Evolutionary conservation across 768 basidiomycete genomes (phyloP).

Genomic region (Auriscalpium vulgare): DNA sequence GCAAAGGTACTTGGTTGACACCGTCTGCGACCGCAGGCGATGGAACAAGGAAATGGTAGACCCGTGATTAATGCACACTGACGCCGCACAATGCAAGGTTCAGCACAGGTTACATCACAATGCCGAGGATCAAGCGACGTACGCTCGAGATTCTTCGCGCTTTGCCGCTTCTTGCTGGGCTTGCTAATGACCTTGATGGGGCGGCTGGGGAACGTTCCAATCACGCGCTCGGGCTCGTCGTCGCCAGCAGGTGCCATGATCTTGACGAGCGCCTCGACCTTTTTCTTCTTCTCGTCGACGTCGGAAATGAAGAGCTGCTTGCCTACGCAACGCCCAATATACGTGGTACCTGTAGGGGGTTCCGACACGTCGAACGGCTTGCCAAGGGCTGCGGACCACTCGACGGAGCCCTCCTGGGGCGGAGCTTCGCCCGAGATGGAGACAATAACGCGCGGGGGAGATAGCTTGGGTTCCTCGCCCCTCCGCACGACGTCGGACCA

Average conservation of each 20-base stretch:
- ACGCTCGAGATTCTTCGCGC: slow-evolving; percentile 89
- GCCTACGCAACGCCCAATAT: slow-evolving; percentile 88
- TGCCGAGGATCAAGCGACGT: slow-evolving; percentile 28
- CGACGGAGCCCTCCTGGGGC: slow-evolving; percentile 77
- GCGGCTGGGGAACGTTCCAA: slow-evolving; percentile 85
- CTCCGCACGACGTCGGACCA: slow-evolving; percentile 77
- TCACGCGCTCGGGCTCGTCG: slow-evolving; percentile 72
- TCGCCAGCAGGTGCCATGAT: slow-evolving; percentile 75
- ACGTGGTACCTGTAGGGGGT: slow-evolving; percentile 76
- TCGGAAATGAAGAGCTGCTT: slow-evolving; percentile 95
- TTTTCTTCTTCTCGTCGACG: slow-evolving; percentile 91
- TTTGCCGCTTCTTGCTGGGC: slow-evolving; percentile 94
- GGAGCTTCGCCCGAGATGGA: slow-evolving; percentile 88
- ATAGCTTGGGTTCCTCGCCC: slow-evolving; percentile 65
- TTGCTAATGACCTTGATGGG: slow-evolving; percentile 99
- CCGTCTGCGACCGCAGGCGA: slow-evolving; percentile 90
- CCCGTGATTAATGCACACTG: slow-evolving; percentile 94
- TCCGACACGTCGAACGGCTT: slow-evolving; percentile 77
- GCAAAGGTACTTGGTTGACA: slow-evolving; percentile 92
- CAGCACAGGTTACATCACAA: not conserved
- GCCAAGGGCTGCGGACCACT: slow-evolving; percentile 83
- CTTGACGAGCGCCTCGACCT: slow-evolving; percentile 88
- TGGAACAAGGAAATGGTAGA: slow-evolving; percentile 94
- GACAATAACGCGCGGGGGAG: slow-evolving; percentile 76
- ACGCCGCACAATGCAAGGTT: not conserved